Evolutionary conservation across 768 basidiomycete genomes (phyloP).

Genomic region (Wakefieldia striispora): DNA sequence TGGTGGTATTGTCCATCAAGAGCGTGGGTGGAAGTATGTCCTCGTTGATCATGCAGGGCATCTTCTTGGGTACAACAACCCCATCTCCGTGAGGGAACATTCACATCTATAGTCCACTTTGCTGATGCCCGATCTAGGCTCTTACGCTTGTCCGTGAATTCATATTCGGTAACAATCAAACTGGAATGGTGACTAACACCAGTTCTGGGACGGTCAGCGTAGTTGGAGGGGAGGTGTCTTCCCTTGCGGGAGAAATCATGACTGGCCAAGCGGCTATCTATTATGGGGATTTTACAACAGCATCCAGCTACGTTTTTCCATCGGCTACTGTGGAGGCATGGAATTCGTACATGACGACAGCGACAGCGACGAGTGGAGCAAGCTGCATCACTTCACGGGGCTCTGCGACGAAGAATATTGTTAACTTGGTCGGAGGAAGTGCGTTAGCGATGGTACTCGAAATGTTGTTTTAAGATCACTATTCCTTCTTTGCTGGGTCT

Average conservation of each 20-base stretch:
- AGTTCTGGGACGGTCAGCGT: conserved; percentile 30
- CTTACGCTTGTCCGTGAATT: conserved; percentile 62
- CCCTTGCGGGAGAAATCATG: conserved; percentile 45
- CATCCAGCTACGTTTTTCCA: conserved; percentile 53
- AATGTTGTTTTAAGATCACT: background rate
- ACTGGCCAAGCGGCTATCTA: conserved; percentile 55
- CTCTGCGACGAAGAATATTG: background rate
- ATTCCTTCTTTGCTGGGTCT: background rate
- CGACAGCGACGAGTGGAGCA: background rate
- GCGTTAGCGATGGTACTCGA: background rate
- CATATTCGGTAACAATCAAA: conserved; percentile 57
- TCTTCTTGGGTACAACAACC: conserved; percentile 32
- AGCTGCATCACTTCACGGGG: background rate
- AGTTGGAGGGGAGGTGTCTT: conserved; percentile 48
- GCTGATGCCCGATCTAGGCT: conserved; percentile 39
- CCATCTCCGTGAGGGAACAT: conserved; percentile 42
- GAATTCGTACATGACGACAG: conserved; percentile 43
- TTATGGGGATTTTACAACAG: conserved; percentile 45
- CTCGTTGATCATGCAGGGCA: conserved; percentile 39
- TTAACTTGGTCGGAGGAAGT: background rate
- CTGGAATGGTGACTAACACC: conserved; percentile 49
- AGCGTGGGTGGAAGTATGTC: conserved; percentile 55
- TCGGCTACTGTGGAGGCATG: conserved; percentile 56
- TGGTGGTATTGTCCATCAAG: conserved; percentile 70
- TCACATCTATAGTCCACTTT: background rate